phyloP scores from a whole-genome alignment of 305 asterid species.

The Stenogyne calaminthoides region DNA sequence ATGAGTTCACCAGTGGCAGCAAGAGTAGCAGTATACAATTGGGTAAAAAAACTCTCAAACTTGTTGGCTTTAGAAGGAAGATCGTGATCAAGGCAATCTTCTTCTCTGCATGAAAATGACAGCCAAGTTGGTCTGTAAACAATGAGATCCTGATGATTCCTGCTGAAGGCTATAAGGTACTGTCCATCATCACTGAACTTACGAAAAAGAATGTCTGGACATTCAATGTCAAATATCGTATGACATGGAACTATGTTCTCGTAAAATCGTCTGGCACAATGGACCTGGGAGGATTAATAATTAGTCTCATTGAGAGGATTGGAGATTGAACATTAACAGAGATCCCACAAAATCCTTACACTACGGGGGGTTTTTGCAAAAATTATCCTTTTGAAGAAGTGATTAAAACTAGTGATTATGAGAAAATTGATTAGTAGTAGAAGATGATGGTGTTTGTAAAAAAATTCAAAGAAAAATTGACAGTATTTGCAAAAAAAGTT shows the following conservation, averaged over 20 bases:
- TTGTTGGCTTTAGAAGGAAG: slow-evolving; percentile 81
- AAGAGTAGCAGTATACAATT: slow-evolving; percentile 67
- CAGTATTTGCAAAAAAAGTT: too few relatives aligned
- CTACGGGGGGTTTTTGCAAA: too few relatives aligned
- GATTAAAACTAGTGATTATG: too few relatives aligned
- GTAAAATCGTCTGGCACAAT: slow-evolving; percentile 77
- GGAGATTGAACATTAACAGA: slow-evolving; percentile 4
- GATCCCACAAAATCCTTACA: slow-evolving; percentile 24
- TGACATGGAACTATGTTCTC: slow-evolving; percentile 90
- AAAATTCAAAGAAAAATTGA: too few relatives aligned
- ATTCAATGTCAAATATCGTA: slow-evolving; percentile 80
- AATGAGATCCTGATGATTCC: slow-evolving; percentile 86
- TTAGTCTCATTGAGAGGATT: slow-evolving; percentile 16
- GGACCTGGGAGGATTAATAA: slow-evolving; percentile 60
- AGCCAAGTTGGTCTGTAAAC: slow-evolving; percentile 93
- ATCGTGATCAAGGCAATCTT: slow-evolving; percentile 56
- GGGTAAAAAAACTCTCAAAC: slow-evolving; percentile 88
- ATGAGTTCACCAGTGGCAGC: slow-evolving; percentile 85
- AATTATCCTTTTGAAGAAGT: too few relatives aligned
- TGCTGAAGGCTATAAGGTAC: slow-evolving; percentile 87
- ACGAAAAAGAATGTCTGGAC: slow-evolving; percentile 92
- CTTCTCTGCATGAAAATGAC: slow-evolving; percentile 77
- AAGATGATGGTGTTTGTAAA: too few relatives aligned
- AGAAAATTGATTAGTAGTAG: too few relatives aligned
- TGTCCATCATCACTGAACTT: slow-evolving; percentile 97